Conservation (phyloP, 73 alveolate species). For the Tetrahymena malaccensis region DNA sequence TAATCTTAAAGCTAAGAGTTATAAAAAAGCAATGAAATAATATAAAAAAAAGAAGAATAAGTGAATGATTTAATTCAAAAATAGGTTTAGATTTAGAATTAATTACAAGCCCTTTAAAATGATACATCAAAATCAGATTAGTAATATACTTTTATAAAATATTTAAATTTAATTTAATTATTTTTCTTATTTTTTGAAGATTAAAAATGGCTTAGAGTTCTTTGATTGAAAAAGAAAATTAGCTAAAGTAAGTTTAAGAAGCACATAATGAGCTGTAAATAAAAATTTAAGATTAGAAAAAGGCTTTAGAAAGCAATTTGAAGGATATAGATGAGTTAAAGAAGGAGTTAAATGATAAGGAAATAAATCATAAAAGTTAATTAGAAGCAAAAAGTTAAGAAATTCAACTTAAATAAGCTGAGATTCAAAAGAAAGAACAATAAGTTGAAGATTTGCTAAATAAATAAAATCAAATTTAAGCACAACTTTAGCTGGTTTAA, state of each 20-base stretch:
- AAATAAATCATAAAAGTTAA: no score
- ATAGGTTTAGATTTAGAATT: not conserved
- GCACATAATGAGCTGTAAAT: not conserved
- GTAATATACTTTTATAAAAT: not conserved
- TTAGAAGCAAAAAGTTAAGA: not conserved
- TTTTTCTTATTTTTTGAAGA: not conserved
- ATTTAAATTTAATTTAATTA: no score
- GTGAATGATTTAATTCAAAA: not conserved
- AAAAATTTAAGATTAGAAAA: not conserved
- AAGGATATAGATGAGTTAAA: no score
- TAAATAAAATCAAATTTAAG: not conserved
- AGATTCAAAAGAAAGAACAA: no score
- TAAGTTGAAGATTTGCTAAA: not conserved
- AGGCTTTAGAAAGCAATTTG: not conserved
- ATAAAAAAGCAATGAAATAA: not conserved
- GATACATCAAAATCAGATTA: not conserved
- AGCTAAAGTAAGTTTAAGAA: not conserved
- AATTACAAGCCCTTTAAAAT: no score
- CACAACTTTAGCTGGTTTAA: not conserved
- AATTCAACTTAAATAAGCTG: not conserved
- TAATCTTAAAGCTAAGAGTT: not conserved
- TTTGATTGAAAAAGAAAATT: no score
- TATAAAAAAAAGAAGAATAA: not conserved
- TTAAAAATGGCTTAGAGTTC: not conserved
- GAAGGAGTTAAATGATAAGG: not conserved